Percentiles rank a stretch among this genome's conserved stretches.
These are phyloP conservation scores for Lodderomyces beijingensis DNA, from an alignment of 1,139 yeast species.

Conservation along the genomic window DNA sequence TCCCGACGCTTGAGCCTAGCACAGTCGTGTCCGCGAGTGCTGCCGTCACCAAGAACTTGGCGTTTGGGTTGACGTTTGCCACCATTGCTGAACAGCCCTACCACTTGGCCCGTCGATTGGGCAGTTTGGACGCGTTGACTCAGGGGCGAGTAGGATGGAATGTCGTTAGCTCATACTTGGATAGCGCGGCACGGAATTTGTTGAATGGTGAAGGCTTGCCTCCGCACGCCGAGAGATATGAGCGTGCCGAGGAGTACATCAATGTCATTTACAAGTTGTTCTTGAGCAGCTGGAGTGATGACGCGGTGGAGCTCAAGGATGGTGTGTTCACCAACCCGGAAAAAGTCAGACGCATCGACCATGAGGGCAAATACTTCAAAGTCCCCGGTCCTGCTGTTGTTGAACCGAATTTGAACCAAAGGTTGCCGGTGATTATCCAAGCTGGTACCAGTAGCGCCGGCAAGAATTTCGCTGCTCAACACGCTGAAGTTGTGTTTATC, in stretches of 20 bases:
- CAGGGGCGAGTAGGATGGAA: conserved; percentile 45
- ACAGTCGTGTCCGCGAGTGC: conserved; percentile 41
- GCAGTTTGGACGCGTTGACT: conserved; percentile 39
- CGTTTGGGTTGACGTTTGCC: conserved; percentile 40
- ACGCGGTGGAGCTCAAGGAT: conserved; percentile 31
- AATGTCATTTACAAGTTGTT: conserved; percentile 37
- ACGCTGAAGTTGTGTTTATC: conserved; percentile 42
- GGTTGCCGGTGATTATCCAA: conserved; percentile 43
- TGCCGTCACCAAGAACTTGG: conserved; percentile 34
- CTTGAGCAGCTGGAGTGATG: conserved; percentile 43
- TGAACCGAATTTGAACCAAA: conserved; percentile 37
- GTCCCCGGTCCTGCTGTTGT: conserved; percentile 46
- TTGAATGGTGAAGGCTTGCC: conserved; percentile 29
- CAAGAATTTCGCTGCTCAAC: conserved; percentile 39
- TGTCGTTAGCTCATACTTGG: conserved; percentile 35
- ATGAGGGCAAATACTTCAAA: conserved; percentile 33
- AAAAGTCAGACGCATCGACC: conserved; percentile 36
- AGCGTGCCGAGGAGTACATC: conserved; percentile 36
- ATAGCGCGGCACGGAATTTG: conserved; percentile 35
- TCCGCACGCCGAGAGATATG: conserved; percentile 34
- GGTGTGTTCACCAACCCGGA: conserved; percentile 38
- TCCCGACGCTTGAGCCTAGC: conserved; percentile 41
- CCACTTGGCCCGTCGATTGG: conserved; percentile 38
- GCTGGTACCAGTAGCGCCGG: conserved; percentile 48
- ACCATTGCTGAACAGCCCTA: conserved; percentile 42